Evolutionary conservation across 2,329 filamentous ascomycete species (phyloP).

Genomic region (Sarocladium strictum): DNA sequence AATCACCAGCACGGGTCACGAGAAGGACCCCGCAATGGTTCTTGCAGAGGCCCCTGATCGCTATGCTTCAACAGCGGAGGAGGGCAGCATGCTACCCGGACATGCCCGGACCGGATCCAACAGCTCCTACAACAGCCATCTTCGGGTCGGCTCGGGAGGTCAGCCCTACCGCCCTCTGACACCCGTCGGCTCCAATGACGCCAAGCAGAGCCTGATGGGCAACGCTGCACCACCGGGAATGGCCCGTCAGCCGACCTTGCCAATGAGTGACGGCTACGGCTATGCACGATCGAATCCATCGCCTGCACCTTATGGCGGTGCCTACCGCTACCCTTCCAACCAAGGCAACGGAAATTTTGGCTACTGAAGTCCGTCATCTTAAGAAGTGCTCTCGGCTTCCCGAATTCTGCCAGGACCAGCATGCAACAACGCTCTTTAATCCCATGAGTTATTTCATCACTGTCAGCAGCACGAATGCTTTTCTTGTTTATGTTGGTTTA

Average conservation of each 20-base stretch:
- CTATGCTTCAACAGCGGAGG: constrained; percentile 19
- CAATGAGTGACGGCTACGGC: constrained; percentile 13
- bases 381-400: background rate
- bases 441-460: background rate
- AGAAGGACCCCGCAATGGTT: constrained; percentile 20
- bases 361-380: background rate
- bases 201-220: constrained; percentile 31
- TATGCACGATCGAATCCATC: background rate
- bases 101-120: background rate
- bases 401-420: background rate
- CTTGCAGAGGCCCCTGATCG: constrained; percentile 28
- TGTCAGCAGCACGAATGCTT: background rate
- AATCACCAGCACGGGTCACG: constrained; percentile 32
- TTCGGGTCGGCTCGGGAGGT: constrained; percentile 15
- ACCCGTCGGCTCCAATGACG: constrained; percentile 26
- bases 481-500: constrained; percentile 7
- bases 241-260: constrained; percentile 28
- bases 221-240: constrained; percentile 34
- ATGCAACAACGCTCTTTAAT: constrained; percentile 2
- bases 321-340: constrained; percentile 12
- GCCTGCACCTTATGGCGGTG: constrained; percentile 13
- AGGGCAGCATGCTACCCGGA: constrained; percentile 10
- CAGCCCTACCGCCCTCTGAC: constrained; percentile 32
- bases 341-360: background rate
- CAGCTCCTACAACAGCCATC: background rate